Conservation (phyloP, 1,139 yeast species). For the Taiozyma sp. region DNA sequence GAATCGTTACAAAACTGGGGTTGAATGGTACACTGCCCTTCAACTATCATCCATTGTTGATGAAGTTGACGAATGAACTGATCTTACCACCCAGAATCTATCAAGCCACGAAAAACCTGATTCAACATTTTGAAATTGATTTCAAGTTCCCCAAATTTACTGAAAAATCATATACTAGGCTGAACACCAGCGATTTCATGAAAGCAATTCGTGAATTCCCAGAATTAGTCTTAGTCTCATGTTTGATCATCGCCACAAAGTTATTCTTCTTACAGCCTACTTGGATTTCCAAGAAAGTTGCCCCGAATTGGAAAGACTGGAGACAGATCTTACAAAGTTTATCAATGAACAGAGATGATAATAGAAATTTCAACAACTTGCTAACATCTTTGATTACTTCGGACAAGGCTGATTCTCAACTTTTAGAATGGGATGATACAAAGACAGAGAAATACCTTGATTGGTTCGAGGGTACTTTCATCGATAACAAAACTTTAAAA, state of each 20-base stretch:
- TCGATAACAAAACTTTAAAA: conserved; percentile 19
- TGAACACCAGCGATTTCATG: background rate
- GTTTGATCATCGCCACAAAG: conserved; percentile 14
- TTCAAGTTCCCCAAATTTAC: conserved; percentile 1
- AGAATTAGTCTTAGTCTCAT: conserved; percentile 13
- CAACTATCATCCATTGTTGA: conserved; percentile 33
- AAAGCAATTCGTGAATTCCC: conserved; percentile 10
- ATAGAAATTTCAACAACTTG: conserved; percentile 5
- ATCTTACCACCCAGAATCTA: conserved; percentile 32
- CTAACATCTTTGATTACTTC: conserved; percentile 5
- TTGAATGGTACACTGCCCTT: conserved; percentile 21
- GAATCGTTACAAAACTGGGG: conserved; percentile 6
- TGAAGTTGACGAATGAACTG: conserved; percentile 28
- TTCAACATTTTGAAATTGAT: conserved; percentile 1
- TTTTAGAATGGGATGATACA: conserved; percentile 37
- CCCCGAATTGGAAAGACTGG: conserved; percentile 13
- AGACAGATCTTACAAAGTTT: conserved; percentile 1
- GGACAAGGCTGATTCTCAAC: conserved; percentile 16
- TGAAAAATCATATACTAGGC: background rate
- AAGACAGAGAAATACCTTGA: conserved; percentile 38
- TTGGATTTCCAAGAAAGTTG: background rate
- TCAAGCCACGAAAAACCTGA: conserved; percentile 8
- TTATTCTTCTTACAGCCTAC: conserved; percentile 12
- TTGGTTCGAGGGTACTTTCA: conserved; percentile 36
- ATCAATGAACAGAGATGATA: conserved; percentile 1